Base-by-base conservation (phyloP, 768 basidiomycete species). In the Leccinum subgranulosum region DNA sequence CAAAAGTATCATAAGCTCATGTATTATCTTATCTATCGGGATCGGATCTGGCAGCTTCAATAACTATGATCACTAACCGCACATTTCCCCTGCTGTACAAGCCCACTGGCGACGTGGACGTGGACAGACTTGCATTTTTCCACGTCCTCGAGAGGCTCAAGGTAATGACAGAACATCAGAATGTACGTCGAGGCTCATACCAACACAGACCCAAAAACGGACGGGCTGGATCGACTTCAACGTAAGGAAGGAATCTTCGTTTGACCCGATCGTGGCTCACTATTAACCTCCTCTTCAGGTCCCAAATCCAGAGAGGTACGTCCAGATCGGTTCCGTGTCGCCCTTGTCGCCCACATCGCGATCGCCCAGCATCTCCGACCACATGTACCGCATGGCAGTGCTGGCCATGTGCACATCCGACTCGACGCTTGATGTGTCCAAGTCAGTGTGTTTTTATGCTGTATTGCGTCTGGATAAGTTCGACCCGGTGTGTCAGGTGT, bases 351-450 rank as follows among this genome's bases (percentile, higher is more conserved):
- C 11, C 48, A 60, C 48, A 60, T 19, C 10, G 41, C 29, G 12
- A 25, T 25, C 19, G 10, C 58, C 4, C 36, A 93, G 90, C 62
- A 95, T 98, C 60, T 87, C 93, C 8, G 96, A 98, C 72, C 95
- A 98, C 66, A 98, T 97, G 96, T 92, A 94, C 70, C 80, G 96
- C 49, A 98, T 99, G 96, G 88, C 93, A 2, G 70, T 98, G n/a
- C 80, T 98, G 45, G 87, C 94, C 4, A 87, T 99, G 84, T 89
- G 93, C 59, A 82, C 84, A 6, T 86, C 92, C 0, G 92, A 92
- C 66, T 51, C 74, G n/a, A 79, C 77, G 1, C 79, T 93, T 8
- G 89, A 92, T 70, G 72, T 90, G 27, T 71, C 88, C 65, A 88
- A 88, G 92, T 92, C 58, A 52, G 82, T 34, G 17, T 17, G 17